Evolutionary conservation across 129 eudicot genomes (phyloP).

Genomic region (Tanacetum coccineum): DNA sequence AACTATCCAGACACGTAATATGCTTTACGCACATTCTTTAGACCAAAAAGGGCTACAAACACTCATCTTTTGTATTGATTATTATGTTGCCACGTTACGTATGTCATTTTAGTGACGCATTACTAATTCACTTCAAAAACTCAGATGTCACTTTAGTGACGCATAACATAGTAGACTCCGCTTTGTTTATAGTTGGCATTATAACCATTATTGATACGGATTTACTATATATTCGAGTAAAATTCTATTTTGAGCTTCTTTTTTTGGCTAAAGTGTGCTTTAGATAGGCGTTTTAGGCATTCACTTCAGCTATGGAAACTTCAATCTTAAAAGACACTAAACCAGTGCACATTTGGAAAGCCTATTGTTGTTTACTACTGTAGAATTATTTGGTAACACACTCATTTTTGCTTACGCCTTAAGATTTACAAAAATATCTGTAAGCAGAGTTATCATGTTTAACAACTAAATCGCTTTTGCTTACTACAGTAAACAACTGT

Average conservation of each 20-base stretch:
- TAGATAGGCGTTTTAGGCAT: not conserved
- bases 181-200: not conserved
- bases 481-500: not conserved
- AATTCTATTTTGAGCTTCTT: not conserved
- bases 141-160: not conserved
- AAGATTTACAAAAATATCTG: not conserved
- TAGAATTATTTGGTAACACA: not conserved
- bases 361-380: not conserved
- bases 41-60: too few relatives aligned
- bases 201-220: too few relatives aligned
- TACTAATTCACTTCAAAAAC: not conserved
- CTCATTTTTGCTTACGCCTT: too few relatives aligned
- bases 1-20: too few relatives aligned
- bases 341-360: not conserved
- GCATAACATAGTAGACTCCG: not conserved
- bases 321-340: not conserved
- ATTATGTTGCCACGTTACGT: too few relatives aligned
- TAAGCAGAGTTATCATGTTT: not conserved
- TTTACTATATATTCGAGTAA: too few relatives aligned
- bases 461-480: not conserved
- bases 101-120: not conserved
- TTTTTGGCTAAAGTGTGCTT: not conserved
- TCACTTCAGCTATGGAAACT: not conserved
- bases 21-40: too few relatives aligned
- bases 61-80: too few relatives aligned